Percentiles rank a stretch among this genome's conserved stretches.
These are phyloP conservation scores for Eucommia ulmoides DNA, from an alignment of 257 asterid species.

Conservation along the genomic window DNA sequence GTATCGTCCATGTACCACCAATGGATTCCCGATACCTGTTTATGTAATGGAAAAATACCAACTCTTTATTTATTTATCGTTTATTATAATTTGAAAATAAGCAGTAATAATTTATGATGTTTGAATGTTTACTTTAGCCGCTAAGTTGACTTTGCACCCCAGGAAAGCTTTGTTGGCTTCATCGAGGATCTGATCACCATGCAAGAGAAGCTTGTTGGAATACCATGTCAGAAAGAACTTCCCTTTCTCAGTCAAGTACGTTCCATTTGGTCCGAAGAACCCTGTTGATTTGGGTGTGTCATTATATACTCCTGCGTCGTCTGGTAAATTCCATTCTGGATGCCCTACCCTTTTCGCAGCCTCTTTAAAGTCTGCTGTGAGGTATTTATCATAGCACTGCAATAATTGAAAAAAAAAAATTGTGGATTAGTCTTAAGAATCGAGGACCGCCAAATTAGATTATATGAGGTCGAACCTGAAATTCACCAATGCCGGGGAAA, in stretches of 20 bases:
- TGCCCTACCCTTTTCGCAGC: conserved; percentile 53
- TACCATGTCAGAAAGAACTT: conserved; percentile 73
- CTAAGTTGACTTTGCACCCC: conserved; percentile 31
- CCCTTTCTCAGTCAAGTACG: conserved; percentile 52
- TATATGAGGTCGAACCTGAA: conserved; percentile 31
- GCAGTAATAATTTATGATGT: not conserved
- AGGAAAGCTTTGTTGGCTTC: conserved; percentile 57
- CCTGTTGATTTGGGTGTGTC: conserved; percentile 47
- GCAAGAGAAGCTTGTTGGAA: conserved; percentile 50
- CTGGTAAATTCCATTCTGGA: conserved; percentile 47
- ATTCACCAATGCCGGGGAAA: conserved; percentile 80
- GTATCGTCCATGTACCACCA: conserved; percentile 81
- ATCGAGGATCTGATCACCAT: conserved; percentile 75
- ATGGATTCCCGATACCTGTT: conserved; percentile 65
- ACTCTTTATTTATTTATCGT: too few relatives aligned
- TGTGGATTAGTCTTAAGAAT: not conserved
- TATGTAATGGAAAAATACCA: too few relatives aligned
- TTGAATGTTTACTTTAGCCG: conserved; percentile 23
- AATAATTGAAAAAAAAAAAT: not conserved
- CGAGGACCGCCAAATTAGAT: not conserved
- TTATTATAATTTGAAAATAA: not conserved
- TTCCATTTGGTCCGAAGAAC: conserved; percentile 53
- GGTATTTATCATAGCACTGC: conserved; percentile 70
- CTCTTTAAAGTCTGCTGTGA: conserved; percentile 39
- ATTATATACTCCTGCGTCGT: conserved; percentile 42